A percentile compares a stretch with the other conserved stretches of the same genome.
Evolutionary conservation across 2,329 filamentous ascomycete genomes (phyloP).

Genomic region (Verticillium nonalfalfae): DNA sequence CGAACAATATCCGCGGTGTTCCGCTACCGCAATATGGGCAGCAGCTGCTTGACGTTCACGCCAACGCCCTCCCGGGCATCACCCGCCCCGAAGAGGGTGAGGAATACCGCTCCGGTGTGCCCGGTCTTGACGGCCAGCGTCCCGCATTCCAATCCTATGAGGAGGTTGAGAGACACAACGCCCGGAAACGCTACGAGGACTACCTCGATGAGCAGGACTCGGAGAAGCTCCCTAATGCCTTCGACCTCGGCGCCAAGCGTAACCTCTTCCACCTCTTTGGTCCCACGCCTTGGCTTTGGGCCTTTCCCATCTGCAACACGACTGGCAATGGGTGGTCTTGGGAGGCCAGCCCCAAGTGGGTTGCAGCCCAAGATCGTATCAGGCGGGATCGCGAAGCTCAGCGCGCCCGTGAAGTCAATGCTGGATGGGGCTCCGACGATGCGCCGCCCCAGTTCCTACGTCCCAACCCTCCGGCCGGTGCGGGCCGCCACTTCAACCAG

Average conservation of each 20-base stretch:
- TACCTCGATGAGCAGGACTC: conserved; percentile 90
- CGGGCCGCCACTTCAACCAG: conserved; percentile 19
- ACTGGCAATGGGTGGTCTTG: conserved; percentile 91
- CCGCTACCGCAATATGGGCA: conserved; percentile 58
- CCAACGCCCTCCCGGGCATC: conserved; percentile 73
- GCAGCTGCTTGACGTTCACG: conserved; percentile 74
- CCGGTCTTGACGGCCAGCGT: conserved; percentile 21
- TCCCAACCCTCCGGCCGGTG: conserved; percentile 14
- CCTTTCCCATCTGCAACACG: conserved; percentile 75
- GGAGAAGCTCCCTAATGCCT: conserved; percentile 83
- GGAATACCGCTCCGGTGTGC: conserved; percentile 30
- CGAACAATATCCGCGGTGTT: conserved; percentile 42
- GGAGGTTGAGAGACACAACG: conserved; percentile 48
- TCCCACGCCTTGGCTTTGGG: conserved; percentile 65
- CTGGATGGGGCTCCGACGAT: conserved; percentile 55
- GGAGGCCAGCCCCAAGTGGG: conserved; percentile 79
- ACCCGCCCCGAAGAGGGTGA: conserved; percentile 80
- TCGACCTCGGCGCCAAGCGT: conserved; percentile 76
- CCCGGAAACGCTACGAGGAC: conserved; percentile 50
- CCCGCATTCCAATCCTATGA: conserved; percentile 45
- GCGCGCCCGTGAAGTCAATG: conserved; percentile 54
- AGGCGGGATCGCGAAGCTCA: conserved; percentile 51
- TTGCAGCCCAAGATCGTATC: conserved; percentile 63
- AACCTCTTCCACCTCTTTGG: conserved; percentile 85
- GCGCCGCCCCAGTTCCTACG: conserved; percentile 12